phyloP scores from a whole-genome alignment of 2,329 filamentous ascomycete species.

The Paecilomyces formosus region DNA sequence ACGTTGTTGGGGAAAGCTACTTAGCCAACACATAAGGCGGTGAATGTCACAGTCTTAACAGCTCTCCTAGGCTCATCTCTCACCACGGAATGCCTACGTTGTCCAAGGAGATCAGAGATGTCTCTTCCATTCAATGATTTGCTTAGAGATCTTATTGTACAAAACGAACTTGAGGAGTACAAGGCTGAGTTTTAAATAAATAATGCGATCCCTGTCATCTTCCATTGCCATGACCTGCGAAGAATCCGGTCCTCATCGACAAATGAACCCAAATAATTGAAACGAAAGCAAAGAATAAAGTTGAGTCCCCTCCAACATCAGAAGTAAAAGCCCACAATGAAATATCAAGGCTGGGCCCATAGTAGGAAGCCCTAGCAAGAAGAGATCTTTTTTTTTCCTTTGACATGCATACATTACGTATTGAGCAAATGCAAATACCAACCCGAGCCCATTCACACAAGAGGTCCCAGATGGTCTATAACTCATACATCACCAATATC shows the following conservation, averaged over 20 bases:
- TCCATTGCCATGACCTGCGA: not conserved
- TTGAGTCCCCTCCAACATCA: not conserved
- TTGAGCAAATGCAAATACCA: not conserved
- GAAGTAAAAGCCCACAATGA: not conserved
- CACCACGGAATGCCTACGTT: not conserved
- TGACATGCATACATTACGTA: not conserved
- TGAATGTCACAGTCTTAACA: not conserved
- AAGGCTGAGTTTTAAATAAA: not conserved
- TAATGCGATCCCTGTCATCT: not conserved
- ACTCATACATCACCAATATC: slow-evolving; percentile 23
- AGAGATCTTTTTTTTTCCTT: not conserved
- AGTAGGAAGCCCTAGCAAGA: not conserved
- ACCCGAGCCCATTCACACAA: not conserved
- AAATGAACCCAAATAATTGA: not conserved
- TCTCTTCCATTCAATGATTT: not conserved
- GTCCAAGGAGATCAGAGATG: not conserved
- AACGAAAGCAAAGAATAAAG: not conserved
- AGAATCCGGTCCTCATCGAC: not conserved
- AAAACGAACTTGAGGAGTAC: not conserved
- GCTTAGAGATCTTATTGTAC: not conserved
- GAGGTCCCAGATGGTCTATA: slow-evolving; percentile 16
- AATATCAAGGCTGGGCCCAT: not conserved
- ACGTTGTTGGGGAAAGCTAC: no score
- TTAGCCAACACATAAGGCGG: no score
- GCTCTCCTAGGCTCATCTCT: not conserved